Evolutionary conservation across 495 filamentous ascomycete genomes (phyloP).

Genomic region (Elasticomyces elasticus): DNA sequence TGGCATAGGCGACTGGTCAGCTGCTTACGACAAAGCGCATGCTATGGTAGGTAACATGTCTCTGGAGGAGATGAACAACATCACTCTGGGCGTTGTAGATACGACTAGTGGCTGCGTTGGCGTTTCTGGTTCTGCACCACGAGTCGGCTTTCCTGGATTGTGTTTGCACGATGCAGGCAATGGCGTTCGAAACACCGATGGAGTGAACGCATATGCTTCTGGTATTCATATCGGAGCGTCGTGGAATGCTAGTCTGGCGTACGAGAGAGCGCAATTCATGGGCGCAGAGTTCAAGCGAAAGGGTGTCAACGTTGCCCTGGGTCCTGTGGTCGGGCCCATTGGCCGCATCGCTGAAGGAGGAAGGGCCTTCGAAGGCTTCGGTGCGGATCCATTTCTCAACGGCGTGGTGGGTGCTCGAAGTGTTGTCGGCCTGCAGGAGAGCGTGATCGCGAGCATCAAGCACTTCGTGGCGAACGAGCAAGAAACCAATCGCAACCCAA

Average conservation of each 20-base stretch:
- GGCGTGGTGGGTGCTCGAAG: slow-evolving; percentile 31
- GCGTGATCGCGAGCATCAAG: slow-evolving; percentile 43
- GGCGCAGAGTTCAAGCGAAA: slow-evolving; percentile 27
- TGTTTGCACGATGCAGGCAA: slow-evolving; percentile 56
- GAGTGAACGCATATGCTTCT: slow-evolving; percentile 47
- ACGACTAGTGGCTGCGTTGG: slow-evolving; percentile 12
- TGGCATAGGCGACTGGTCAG: slow-evolving; percentile 12
- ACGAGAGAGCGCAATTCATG: slow-evolving; percentile 21
- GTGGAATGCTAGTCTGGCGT: slow-evolving; percentile 21
- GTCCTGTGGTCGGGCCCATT: slow-evolving; percentile 47
- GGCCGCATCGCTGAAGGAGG: slow-evolving; percentile 44
- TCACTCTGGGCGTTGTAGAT: slow-evolving; percentile 22
- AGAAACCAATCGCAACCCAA: slow-evolving; percentile 13
- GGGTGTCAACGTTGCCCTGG: slow-evolving; percentile 26
- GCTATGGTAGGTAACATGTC: slow-evolving; percentile 21
- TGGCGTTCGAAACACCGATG: slow-evolving; percentile 48
- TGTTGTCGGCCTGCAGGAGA: slow-evolving; percentile 35
- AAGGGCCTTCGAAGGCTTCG: slow-evolving; percentile 47
- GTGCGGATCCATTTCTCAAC: slow-evolving; percentile 41
- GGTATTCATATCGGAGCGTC: slow-evolving; percentile 38
- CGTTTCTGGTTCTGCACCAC: slow-evolving; percentile 19
- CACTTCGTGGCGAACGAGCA: slow-evolving; percentile 19
- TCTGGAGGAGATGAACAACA: slow-evolving; percentile 22
- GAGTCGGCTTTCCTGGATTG: slow-evolving; percentile 47
- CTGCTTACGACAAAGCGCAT: slow-evolving; percentile 11